These are phyloP conservation scores for Anthracocystis panici-leucophaei DNA, from an alignment of 1,284 basidiomycete genomes.

Conservation along the genomic window DNA sequence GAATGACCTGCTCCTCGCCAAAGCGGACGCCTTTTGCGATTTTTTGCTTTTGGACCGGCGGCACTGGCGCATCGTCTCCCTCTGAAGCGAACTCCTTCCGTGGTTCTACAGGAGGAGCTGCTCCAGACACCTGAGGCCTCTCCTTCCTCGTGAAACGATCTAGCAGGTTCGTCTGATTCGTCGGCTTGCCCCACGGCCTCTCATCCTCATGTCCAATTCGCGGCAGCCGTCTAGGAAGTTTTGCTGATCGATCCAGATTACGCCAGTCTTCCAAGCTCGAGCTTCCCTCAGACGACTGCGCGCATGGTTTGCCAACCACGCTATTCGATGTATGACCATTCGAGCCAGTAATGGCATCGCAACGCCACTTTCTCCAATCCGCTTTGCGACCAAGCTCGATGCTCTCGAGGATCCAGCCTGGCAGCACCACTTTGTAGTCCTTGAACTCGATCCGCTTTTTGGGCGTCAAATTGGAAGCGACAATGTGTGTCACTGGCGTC, in stretches of 20 bases:
- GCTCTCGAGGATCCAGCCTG: constrained; percentile 87
- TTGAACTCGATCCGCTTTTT: constrained; percentile 89
- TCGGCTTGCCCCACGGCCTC: constrained; percentile 48
- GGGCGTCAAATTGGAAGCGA: constrained; percentile 89
- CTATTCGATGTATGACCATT: constrained; percentile 39
- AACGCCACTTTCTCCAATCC: constrained; percentile 75
- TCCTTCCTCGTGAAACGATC: constrained; percentile 31
- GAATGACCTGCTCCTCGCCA: constrained; percentile 17
- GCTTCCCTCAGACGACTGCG: background rate
- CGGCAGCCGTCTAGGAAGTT: constrained; percentile 32
- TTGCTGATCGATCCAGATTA: constrained; percentile 30
- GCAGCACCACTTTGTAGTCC: constrained; percentile 85
- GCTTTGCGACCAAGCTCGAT: constrained; percentile 77
- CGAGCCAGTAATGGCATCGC: constrained; percentile 45
- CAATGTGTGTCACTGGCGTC: constrained; percentile 78
- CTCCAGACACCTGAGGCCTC: background rate
- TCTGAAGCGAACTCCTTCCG: background rate
- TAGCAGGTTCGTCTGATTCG: constrained; percentile 42
- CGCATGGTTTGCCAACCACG: constrained; percentile 29
- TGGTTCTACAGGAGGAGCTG: too few relatives aligned
- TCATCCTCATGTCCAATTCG: constrained; percentile 40
- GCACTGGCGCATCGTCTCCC: background rate
- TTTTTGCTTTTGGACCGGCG: background rate
- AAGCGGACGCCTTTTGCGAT: constrained; percentile 29
- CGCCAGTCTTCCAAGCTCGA: constrained; percentile 28